phyloP scores from a whole-genome alignment of 345 rosid genomes.

The Kandelia obovata region DNA sequence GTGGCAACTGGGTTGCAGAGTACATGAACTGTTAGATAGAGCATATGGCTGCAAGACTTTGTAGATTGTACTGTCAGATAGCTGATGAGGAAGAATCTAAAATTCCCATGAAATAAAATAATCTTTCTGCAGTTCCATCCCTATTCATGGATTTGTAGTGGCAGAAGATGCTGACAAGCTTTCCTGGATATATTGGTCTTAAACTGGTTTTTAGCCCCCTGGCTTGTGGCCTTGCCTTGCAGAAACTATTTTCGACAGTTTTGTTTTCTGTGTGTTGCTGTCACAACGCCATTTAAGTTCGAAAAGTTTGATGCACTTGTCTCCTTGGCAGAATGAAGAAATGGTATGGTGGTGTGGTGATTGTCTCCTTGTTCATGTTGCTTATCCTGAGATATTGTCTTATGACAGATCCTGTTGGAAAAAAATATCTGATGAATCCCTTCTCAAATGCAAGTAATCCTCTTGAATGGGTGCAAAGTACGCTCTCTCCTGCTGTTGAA shows the following conservation, averaged over 20 bases:
- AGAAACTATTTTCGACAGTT: conserved; percentile 2
- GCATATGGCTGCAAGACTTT: conserved; percentile 8
- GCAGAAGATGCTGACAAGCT: background rate
- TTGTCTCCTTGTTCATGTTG: conserved; percentile 75
- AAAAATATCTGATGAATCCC: conserved; percentile 43
- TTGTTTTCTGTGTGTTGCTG: conserved; percentile 8
- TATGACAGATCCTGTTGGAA: conserved; percentile 56
- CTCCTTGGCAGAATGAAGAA: conserved; percentile 57
- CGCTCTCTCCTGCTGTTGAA: conserved; percentile 51
- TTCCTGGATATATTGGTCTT: background rate
- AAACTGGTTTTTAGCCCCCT: conserved; percentile 11
- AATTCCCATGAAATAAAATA: conserved; percentile 11
- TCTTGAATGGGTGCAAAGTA: conserved; percentile 63
- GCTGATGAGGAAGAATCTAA: conserved; percentile 16
- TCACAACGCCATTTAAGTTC: background rate
- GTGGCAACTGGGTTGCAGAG: conserved; percentile 9
- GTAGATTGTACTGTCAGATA: conserved; percentile 11
- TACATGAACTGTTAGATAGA: conserved; percentile 7
- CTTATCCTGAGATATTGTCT: conserved; percentile 63
- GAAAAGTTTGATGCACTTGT: background rate
- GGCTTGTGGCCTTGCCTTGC: conserved; percentile 7
- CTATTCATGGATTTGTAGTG: conserved; percentile 1
- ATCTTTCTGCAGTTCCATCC: conserved; percentile 18
- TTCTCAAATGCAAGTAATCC: conserved; percentile 66
- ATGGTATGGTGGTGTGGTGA: conserved; percentile 63